Conservation (phyloP, 2,329 filamentous ascomycete species). For the Fusarium continuum region DNA sequence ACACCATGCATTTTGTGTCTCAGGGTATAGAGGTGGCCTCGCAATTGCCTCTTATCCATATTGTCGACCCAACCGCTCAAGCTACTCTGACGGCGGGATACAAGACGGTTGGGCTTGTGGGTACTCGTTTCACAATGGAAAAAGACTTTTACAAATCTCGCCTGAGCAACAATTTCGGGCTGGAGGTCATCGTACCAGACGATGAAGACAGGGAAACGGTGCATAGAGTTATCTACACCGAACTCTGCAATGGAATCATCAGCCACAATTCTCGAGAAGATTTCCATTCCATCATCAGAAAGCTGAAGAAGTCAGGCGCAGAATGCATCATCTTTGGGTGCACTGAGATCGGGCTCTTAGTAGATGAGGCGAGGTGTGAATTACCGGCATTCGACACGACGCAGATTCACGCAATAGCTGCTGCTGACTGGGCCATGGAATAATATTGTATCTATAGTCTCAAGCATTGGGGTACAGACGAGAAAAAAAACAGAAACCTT, state of each 20-base stretch:
- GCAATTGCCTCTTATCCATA: constrained; percentile 37
- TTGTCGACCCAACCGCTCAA: constrained; percentile 38
- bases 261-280: constrained; percentile 12
- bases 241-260: constrained; percentile 38
- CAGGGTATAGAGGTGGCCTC: constrained; percentile 14
- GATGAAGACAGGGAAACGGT: constrained; percentile 11
- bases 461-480: no score
- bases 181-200: constrained; percentile 20
- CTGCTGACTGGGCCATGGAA: constrained; percentile 40
- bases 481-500: no score
- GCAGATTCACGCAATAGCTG: constrained; percentile 34
- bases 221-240: constrained; percentile 33
- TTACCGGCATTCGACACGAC: constrained; percentile 40
- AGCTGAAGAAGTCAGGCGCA: constrained; percentile 18
- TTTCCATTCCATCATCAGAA: constrained; percentile 17
- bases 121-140: constrained; percentile 41
- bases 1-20: constrained; percentile 40
- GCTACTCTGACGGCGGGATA: constrained; percentile 19
- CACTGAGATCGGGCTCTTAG: constrained; percentile 40
- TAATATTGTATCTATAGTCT: no score
- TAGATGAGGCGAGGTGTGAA: constrained; percentile 14
- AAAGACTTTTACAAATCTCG: constrained; percentile 38
- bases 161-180: constrained; percentile 7
- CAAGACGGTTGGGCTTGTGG: constrained; percentile 29
- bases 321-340: constrained; percentile 42